Percentiles rank a stretch among this genome's conserved stretches.
Evolutionary conservation across 129 eudicot species (phyloP).

Genomic region (Saposhnikovia divaricata): DNA sequence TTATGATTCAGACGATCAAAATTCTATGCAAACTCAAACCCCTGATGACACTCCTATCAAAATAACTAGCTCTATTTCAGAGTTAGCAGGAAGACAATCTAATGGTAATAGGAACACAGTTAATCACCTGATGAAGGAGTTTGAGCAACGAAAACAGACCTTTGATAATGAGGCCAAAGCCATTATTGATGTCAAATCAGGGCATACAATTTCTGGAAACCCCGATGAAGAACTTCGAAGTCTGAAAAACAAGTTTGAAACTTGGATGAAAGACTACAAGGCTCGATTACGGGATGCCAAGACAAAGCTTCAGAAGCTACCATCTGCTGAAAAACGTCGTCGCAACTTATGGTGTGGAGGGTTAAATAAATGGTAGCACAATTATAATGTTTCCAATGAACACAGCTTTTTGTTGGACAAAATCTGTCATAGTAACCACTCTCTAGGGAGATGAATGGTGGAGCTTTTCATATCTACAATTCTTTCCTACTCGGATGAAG

Average conservation of each 20-base stretch:
- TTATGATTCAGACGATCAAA: constrained; percentile 36
- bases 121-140: constrained; percentile 44
- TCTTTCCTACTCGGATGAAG: neutral
- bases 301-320: constrained; percentile 32
- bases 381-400: neutral
- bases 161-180: constrained; percentile 66
- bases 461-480: neutral
- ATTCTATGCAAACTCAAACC: constrained; percentile 29
- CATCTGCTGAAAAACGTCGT: constrained; percentile 30
- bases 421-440: neutral
- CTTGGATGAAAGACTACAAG: constrained; percentile 74
- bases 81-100: constrained; percentile 27
- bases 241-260: constrained; percentile 47
- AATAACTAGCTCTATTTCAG: constrained; percentile 16
- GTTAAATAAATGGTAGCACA: constrained; percentile 30
- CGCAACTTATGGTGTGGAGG: constrained; percentile 68
- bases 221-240: constrained; percentile 48
- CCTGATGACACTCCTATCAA: constrained; percentile 36
- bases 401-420: neutral
- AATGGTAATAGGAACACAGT: constrained; percentile 31
- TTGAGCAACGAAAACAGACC: constrained; percentile 53
- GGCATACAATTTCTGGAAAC: constrained; percentile 22
- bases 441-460: neutral
- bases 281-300: constrained; percentile 46
- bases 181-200: constrained; percentile 27